Evolutionary conservation across 2,329 filamentous ascomycete species (phyloP).

Genomic region (Trichophyton verrucosum): DNA sequence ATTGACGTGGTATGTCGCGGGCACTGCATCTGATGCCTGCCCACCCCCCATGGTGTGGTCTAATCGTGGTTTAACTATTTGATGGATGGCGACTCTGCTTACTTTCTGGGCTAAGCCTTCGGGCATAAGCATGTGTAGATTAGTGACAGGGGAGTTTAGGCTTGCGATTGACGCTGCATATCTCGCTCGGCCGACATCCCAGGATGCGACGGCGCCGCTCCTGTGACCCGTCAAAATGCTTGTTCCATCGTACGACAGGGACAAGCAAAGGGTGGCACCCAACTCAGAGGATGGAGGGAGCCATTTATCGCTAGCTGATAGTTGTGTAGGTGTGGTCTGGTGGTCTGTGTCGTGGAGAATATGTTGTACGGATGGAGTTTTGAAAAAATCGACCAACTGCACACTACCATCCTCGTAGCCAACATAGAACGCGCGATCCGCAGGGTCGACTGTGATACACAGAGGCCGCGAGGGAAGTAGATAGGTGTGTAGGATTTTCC

Average conservation of each 20-base stretch:
- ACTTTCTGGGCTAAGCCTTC: conserved; percentile 33
- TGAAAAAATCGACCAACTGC: conserved; percentile 65
- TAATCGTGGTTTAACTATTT: conserved; percentile 62
- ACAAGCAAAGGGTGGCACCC: conserved; percentile 55
- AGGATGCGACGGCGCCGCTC: conserved; percentile 64
- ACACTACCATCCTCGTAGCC: conserved; percentile 70
- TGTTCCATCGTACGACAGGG: conserved; percentile 71
- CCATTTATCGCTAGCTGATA: conserved; percentile 32
- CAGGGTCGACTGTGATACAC: conserved; percentile 66
- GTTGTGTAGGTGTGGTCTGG: conserved; percentile 31
- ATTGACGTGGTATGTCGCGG: conserved; percentile 32
- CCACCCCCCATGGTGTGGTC: conserved; percentile 28
- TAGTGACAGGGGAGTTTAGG: conserved; percentile 71
- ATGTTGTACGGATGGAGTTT: conserved; percentile 34
- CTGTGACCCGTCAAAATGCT: conserved; percentile 68
- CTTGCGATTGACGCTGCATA: conserved; percentile 56
- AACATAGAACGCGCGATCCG: conserved; percentile 68
- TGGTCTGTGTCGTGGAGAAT: conserved; percentile 24
- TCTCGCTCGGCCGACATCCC: conserved; percentile 63
- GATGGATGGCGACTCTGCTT: conserved; percentile 36
- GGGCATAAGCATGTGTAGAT: conserved; percentile 60
- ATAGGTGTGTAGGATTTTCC: conserved; percentile 65
- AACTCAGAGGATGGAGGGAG: conserved; percentile 48
- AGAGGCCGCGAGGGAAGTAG: conserved; percentile 63
- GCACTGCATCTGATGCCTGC: conserved; percentile 27